These are phyloP conservation scores for Flaveria floridana DNA, from an alignment of 140 eudicot species.

Conservation along the genomic window DNA sequence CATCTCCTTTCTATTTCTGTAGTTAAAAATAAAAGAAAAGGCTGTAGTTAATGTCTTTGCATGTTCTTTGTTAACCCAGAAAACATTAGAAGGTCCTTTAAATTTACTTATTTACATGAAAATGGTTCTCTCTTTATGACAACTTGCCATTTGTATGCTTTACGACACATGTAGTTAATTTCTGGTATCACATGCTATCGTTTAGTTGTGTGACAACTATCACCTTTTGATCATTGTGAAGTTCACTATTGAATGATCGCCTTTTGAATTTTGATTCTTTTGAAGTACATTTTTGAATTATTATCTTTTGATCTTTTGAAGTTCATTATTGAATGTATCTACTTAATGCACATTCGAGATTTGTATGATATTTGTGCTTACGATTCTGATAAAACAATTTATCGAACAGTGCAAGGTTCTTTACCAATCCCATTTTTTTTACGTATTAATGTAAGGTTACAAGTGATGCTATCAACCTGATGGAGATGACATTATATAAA, in stretches of 20 bases:
- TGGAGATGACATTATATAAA: neutral
- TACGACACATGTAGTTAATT: neutral
- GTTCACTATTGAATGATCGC: neutral
- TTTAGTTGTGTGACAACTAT: neutral
- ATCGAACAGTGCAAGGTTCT: neutral
- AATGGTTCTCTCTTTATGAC: neutral
- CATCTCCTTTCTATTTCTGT: neutral
- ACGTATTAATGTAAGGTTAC: neutral
- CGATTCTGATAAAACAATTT: neutral
- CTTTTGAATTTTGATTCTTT: neutral
- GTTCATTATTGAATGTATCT: conserved; percentile 8
- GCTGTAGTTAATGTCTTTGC: neutral
- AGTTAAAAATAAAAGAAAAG: neutral
- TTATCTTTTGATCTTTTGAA: neutral
- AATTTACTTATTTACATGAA: neutral
- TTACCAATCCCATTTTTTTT: neutral
- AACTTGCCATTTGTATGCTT: neutral
- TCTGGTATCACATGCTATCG: neutral
- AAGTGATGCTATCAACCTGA: neutral
- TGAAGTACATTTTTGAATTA: neutral
- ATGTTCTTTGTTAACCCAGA: neutral
- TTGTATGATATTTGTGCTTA: neutral
- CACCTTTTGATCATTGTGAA: neutral
- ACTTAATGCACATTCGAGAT: neutral
- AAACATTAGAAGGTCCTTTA: neutral